Percentiles rank a stretch among this genome's conserved stretches.
These are phyloP conservation scores for Eleusine coracana DNA, from an alignment of 176 grass and related monocot genomes.

Conservation along the genomic window DNA sequence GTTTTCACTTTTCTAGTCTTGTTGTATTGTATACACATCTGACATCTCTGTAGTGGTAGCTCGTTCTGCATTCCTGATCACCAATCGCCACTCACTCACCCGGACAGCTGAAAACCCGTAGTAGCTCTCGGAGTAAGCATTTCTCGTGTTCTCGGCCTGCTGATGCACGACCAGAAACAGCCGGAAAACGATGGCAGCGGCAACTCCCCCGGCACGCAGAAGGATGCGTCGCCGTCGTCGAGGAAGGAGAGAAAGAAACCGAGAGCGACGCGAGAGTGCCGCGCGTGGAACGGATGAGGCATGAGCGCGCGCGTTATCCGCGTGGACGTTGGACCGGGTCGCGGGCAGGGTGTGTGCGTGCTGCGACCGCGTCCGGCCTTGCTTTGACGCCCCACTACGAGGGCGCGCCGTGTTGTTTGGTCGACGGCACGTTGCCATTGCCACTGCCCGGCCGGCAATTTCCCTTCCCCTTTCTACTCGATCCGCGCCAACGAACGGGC, in stretches of 20 bases:
- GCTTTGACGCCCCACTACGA: not conserved
- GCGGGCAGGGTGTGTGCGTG: no score
- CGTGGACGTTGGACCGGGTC: not conserved
- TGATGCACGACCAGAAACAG: not conserved
- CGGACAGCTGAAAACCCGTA: not conserved
- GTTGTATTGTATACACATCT: not conserved
- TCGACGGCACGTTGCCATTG: not conserved
- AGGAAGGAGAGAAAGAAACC: not conserved
- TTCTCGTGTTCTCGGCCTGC: not conserved
- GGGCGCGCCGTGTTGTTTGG: not conserved
- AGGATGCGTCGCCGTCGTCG: not conserved
- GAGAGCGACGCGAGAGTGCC: not conserved
- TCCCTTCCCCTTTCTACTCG: not conserved
- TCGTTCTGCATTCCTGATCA: not conserved
- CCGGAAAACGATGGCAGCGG: not conserved
- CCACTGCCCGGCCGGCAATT: not conserved
- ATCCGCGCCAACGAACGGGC: no score
- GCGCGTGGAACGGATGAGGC: not conserved
- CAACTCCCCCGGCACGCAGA: not conserved
- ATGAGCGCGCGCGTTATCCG: no score
- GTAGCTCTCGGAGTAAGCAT: no score
- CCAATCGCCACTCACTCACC: not conserved
- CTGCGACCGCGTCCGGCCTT: no score
- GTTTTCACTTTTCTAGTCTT: not conserved
- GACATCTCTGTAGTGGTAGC: not conserved